Evolutionary conservation across 2,329 filamentous ascomycete genomes (phyloP).

Genomic region (Clonostachys solani): DNA sequence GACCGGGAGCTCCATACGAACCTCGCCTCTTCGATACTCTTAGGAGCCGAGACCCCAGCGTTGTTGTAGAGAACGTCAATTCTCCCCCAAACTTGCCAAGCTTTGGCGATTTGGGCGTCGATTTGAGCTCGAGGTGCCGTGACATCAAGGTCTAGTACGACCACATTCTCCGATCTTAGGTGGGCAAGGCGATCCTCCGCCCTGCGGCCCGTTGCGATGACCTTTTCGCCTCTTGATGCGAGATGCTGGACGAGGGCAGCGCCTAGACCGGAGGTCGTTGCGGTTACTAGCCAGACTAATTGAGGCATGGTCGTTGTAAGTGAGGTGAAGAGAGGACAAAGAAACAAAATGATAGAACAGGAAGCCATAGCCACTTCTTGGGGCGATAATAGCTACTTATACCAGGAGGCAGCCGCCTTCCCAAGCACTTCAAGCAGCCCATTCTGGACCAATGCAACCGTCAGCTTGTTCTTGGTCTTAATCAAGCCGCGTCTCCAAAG

Average conservation of each 20-base stretch:
- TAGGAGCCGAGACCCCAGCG: constrained; percentile 19
- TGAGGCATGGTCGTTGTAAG: constrained; percentile 12
- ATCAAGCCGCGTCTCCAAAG: too few species aligned
- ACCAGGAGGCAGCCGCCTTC: too few species aligned
- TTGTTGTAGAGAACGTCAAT: constrained; percentile 28
- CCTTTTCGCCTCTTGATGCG: constrained; percentile 17
- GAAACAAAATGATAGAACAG: too few species aligned
- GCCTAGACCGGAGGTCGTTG: constrained; percentile 23
- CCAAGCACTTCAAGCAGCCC: too few species aligned
- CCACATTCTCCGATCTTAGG: constrained; percentile 14
- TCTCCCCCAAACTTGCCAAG: constrained; percentile 20
- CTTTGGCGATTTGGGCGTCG: constrained; percentile 11
- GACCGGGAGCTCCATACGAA: constrained; percentile 8
- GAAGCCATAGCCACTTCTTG: too few species aligned
- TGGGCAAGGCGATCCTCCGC: constrained; percentile 7
- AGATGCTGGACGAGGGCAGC: constrained; percentile 15
- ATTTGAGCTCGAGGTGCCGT: constrained; percentile 9
- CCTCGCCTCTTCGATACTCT: constrained; percentile 21
- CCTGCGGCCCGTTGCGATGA: constrained; percentile 20
- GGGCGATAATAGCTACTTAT: too few species aligned
- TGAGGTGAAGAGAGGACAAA: too few species aligned
- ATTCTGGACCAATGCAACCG: too few species aligned
- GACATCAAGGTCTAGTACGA: constrained; percentile 23
- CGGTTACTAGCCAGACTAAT: constrained; percentile 25
- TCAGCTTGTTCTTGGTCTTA: too few species aligned